Conservation (phyloP, 1,139 yeast genomes). For the Yamadazyma kanchanaburiensis region DNA sequence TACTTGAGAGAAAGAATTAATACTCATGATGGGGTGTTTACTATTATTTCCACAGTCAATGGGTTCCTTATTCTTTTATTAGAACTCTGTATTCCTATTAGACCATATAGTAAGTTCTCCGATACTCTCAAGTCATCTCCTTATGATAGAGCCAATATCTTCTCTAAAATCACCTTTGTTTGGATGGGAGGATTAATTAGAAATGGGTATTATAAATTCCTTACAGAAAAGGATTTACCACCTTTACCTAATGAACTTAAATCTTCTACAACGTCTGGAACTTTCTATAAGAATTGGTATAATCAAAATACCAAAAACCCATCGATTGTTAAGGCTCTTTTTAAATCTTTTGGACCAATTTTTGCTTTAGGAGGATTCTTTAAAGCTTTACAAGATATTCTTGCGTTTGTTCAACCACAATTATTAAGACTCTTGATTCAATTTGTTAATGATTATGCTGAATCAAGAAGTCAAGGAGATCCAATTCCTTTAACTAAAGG, state of each 20-base stretch:
- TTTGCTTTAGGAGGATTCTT: constrained; percentile 73
- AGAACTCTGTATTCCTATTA: constrained; percentile 50
- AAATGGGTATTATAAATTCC: constrained; percentile 70
- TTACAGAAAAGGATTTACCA: constrained; percentile 79
- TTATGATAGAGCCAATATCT: constrained; percentile 77
- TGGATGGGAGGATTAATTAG: constrained; percentile 96
- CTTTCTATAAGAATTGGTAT: constrained; percentile 64
- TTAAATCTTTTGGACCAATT: constrained; percentile 66
- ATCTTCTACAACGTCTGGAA: constrained; percentile 46
- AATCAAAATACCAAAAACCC: constrained; percentile 42
- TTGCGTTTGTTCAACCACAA: constrained; percentile 90
- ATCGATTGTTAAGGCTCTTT: constrained; percentile 62
- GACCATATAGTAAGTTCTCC: constrained; percentile 37
- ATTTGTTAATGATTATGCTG: constrained; percentile 77
- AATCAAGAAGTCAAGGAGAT: constrained; percentile 29
- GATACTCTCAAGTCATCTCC: constrained; percentile 50
- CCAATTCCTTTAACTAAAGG: constrained; percentile 73
- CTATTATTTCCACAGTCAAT: constrained; percentile 47
- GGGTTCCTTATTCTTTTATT: constrained; percentile 49
- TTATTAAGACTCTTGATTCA: constrained; percentile 68
- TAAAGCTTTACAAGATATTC: constrained; percentile 72
- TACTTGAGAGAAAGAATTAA: constrained; percentile 41
- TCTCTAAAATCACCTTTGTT: constrained; percentile 72
- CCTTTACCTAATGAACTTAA: constrained; percentile 66
- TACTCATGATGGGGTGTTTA: constrained; percentile 37